Evolutionary conservation across 306 rosid genomes (phyloP).

Genomic region (Mucuna pruriens): DNA sequence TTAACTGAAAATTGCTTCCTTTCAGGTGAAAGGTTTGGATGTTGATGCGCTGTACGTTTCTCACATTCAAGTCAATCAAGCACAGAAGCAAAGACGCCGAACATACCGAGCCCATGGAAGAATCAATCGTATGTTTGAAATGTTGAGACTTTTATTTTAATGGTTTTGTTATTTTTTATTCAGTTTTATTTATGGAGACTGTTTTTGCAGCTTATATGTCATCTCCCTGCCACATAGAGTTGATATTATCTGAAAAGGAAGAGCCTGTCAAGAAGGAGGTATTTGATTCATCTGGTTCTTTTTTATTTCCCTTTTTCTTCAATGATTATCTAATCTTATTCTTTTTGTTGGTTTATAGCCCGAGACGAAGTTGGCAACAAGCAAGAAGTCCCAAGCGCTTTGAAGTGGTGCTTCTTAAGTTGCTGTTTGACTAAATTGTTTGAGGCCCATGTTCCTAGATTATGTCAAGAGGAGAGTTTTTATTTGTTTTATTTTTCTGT

Average conservation of each 20-base stretch:
- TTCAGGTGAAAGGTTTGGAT: slow-evolving; percentile 90
- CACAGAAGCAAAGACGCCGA: slow-evolving; percentile 88
- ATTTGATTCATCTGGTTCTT: background rate
- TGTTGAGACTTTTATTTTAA: background rate
- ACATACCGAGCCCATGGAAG: slow-evolving; percentile 97
- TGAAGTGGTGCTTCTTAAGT: slow-evolving; percentile 67
- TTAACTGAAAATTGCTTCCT: background rate
- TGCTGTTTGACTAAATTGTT: background rate
- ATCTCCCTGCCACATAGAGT: slow-evolving; percentile 94
- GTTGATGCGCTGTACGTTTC: slow-evolving; percentile 72
- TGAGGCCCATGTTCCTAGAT: background rate
- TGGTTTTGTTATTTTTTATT: background rate
- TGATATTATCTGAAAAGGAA: slow-evolving; percentile 82
- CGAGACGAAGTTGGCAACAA: slow-evolving; percentile 73
- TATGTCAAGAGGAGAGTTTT: slow-evolving; percentile 25
- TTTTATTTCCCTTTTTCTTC: background rate
- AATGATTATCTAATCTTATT: background rate
- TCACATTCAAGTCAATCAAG: slow-evolving; percentile 94
- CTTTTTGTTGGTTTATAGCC: slow-evolving; percentile 51
- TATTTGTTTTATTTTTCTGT: slow-evolving; percentile 3
- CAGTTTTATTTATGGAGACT: background rate
- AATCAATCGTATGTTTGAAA: slow-evolving; percentile 70
- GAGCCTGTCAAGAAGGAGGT: slow-evolving; percentile 96
- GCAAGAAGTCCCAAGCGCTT: slow-evolving; percentile 67
- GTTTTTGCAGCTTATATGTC: slow-evolving; percentile 83